These are phyloP conservation scores for Piromyces sp. DNA, from an alignment of 192 early-diverging fungal species.

Conservation along the genomic window DNA sequence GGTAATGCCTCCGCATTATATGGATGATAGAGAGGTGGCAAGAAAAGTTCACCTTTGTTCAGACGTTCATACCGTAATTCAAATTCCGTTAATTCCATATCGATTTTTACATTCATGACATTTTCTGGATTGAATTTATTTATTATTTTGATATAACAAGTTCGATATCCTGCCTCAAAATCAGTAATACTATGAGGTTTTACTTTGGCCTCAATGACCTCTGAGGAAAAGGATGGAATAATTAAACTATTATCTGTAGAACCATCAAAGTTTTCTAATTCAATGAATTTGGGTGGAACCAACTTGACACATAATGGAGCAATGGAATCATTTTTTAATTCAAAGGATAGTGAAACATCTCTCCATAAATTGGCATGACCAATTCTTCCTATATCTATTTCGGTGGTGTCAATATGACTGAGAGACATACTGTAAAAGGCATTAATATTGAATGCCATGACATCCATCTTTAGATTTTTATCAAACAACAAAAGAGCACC, in stretches of 20 bases:
- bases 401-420: constrained; percentile 23
- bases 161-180: constrained; percentile 22
- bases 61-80: constrained; percentile 60
- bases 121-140: constrained; percentile 55
- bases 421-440: constrained; percentile 41
- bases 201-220: constrained; percentile 37
- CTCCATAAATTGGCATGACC: constrained; percentile 59
- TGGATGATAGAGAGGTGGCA: constrained; percentile 59
- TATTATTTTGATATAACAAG: constrained; percentile 26
- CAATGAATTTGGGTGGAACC: constrained; percentile 23
- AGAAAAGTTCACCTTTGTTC: constrained; percentile 36
- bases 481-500: constrained; percentile 51
- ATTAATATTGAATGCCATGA: constrained; percentile 42
- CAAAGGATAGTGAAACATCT: constrained; percentile 34
- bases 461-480: constrained; percentile 15
- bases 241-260: constrained; percentile 6
- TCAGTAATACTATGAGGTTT: constrained; percentile 38
- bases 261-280: constrained; percentile 7
- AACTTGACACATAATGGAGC: constrained; percentile 43
- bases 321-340: constrained; percentile 43
- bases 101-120: constrained; percentile 23
- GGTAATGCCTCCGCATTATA: constrained; percentile 24
- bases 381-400: constrained; percentile 58
- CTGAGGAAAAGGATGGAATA: constrained; percentile 8
- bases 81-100: constrained; percentile 42